Conservation (phyloP, 371 early-diverging fungal genomes). For the Haplosporangium sp. region DNA sequence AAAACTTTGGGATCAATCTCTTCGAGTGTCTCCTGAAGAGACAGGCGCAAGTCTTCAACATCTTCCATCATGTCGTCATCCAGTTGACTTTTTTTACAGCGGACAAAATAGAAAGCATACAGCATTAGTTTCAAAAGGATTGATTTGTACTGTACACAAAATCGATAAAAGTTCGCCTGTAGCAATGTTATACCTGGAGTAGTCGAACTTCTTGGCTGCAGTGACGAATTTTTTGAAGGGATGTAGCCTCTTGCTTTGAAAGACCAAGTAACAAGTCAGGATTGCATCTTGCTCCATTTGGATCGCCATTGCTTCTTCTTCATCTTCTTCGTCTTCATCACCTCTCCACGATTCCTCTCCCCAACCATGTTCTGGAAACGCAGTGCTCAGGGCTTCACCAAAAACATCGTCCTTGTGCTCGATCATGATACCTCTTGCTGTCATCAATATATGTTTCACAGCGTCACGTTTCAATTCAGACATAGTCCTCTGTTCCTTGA, state of each 20-base stretch:
- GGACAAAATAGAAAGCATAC: background rate
- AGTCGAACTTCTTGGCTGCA: slow-evolving; percentile 14
- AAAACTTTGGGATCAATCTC: slow-evolving; percentile 60
- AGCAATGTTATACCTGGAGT: slow-evolving; percentile 33
- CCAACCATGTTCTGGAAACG: slow-evolving; percentile 38
- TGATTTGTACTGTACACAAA: background rate
- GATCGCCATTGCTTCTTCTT: slow-evolving; percentile 55
- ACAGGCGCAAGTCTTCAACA: slow-evolving; percentile 59
- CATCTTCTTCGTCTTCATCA: slow-evolving; percentile 52
- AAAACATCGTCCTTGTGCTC: slow-evolving; percentile 21
- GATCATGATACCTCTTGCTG: slow-evolving; percentile 24
- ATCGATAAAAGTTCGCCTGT: too few species aligned
- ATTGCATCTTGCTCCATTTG: slow-evolving; percentile 62
- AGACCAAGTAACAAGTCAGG: slow-evolving; percentile 59
- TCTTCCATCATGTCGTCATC: slow-evolving; percentile 55
- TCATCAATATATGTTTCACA: slow-evolving; percentile 12
- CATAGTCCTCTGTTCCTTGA: slow-evolving; percentile 24
- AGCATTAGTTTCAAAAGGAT: too few species aligned
- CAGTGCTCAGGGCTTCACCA: slow-evolving; percentile 27
- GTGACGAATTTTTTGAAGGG: slow-evolving; percentile 52
- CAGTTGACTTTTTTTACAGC: slow-evolving; percentile 12
- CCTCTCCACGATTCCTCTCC: slow-evolving; percentile 39
- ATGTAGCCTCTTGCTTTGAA: slow-evolving; percentile 45
- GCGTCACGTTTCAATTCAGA: slow-evolving; percentile 28
- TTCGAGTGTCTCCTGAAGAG: slow-evolving; percentile 59